Base-by-base conservation (phyloP, 257 asterid genomes). In the Craterostigma plantagineum region DNA sequence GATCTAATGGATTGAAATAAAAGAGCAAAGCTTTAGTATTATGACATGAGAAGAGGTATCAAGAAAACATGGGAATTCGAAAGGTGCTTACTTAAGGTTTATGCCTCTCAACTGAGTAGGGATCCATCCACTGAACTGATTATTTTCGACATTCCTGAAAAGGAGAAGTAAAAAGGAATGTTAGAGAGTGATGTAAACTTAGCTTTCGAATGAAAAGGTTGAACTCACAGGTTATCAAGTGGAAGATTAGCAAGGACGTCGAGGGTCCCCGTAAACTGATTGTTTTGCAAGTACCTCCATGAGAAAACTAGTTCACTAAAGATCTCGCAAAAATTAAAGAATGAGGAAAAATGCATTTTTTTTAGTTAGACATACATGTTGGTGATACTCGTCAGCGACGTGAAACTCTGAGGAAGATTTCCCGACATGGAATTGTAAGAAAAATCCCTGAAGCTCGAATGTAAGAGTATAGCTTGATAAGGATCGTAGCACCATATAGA, bases 391-490 rank as follows among this genome's bases (percentile, higher is more conserved):
- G 81, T 45, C 46, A 76, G 76, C 43, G 59, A 57, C 36, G 46
- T 45, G 37, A 76, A 61, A 46, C 79, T 62, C 46, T 56, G 69
- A 13, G 82, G 81, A 50, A 76, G 56, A 52, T 46, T 42, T 14
- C 77, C 87, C 6, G 76, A 49, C 56, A 76, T 16, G 54, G 64
- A 43, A 53, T 76, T 76, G 47, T 12, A 56, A 44, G 87, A 72
- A 46, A 76, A 56, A 66, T 76, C 87, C 79, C 82, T 76, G 61
- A 18, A 52, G n/a, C n/a, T n/a, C n/a, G n/a, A n/a, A 0, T 14
- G 13, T 35, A 11, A 52, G 13, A 18, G 17, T 11, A 14, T 17
- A 15, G 11, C 10, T 15, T 51, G 48, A 42, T 1, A 7, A 30
- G 43, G 40, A 36, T 36, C 1, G 3, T 36, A 9, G 1, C 40